phyloP scores from a whole-genome alignment of 2,329 filamentous ascomycete genomes.

The Plectosphaerella cucumerina region DNA sequence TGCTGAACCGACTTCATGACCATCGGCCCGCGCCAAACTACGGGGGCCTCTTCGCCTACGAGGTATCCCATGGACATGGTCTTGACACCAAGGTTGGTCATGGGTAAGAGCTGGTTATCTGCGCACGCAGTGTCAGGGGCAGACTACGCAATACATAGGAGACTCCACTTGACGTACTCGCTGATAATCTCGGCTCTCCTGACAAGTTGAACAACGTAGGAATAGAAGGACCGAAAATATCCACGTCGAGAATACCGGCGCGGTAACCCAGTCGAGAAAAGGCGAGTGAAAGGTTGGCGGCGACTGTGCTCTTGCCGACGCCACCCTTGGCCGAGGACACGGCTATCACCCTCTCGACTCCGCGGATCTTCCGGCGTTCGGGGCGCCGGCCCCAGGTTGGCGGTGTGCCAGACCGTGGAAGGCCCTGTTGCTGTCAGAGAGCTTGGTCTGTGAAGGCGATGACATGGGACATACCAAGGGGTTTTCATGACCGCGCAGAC shows the following conservation, averaged over 20 bases:
- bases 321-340: conserved; percentile 96
- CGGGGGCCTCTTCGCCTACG: conserved; percentile 71
- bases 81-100: conserved; percentile 93
- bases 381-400: conserved; percentile 67
- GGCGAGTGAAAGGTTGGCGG: conserved; percentile 80
- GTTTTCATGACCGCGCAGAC: conserved; percentile 67
- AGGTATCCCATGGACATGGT: conserved; percentile 99
- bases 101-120: conserved; percentile 78
- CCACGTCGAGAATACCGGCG: conserved; percentile 86
- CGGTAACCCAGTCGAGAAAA: conserved; percentile 79
- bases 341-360: conserved; percentile 90
- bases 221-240: conserved; percentile 95
- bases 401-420: conserved; percentile 68
- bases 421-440: conserved; percentile 53
- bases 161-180: conserved; percentile 46
- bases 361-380: conserved; percentile 71
- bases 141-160: background rate
- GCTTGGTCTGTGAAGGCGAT: background rate
- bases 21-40: conserved; percentile 96
- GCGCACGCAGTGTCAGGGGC: background rate
- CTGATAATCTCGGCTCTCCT: conserved; percentile 71
- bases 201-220: conserved; percentile 83
- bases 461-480: conserved; percentile 60
- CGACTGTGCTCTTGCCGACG: conserved; percentile 95
- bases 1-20: conserved; percentile 97